phyloP scores from a whole-genome alignment of 164 flowering plant species.

The Vitis labrusca region DNA sequence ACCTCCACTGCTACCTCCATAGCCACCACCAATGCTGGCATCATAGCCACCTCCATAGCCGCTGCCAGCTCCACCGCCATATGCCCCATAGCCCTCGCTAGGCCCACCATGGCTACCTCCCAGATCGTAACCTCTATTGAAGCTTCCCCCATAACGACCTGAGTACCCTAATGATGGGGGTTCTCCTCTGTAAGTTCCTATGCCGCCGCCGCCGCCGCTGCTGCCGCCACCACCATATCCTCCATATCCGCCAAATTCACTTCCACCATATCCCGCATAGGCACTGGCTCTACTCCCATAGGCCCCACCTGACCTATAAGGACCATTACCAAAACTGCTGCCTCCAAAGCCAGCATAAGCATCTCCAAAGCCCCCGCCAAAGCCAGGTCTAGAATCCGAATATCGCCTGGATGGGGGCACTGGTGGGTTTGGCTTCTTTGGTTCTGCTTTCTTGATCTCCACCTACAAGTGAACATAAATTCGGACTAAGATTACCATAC shows the following conservation, averaged over 20 bases:
- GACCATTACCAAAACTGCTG: constrained; percentile 47
- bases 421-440: constrained; percentile 68
- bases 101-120: constrained; percentile 63
- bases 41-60: constrained; percentile 14
- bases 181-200: constrained; percentile 65
- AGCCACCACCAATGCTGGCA: constrained; percentile 30
- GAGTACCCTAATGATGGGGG: constrained; percentile 56
- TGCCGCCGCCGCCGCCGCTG: constrained; percentile 18
- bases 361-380: constrained; percentile 64
- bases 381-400: constrained; percentile 48
- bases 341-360: constrained; percentile 60
- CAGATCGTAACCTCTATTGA: constrained; percentile 57
- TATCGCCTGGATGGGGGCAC: constrained; percentile 52
- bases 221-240: constrained; percentile 52
- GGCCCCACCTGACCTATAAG: constrained; percentile 60
- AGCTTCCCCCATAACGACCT: constrained; percentile 61
- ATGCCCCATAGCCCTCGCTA: constrained; percentile 54
- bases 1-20: constrained; percentile 43
- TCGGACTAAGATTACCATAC: constrained; percentile 7
- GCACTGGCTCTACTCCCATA: constrained; percentile 59
- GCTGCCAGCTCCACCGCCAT: constrained; percentile 22
- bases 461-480: constrained; percentile 52
- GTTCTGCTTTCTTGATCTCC: constrained; percentile 94
- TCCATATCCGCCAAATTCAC: constrained; percentile 61
- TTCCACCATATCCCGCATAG: constrained; percentile 58